Evolutionary conservation across 306 rosid genomes (phyloP).

Genomic region (Acacia acuminata): DNA sequence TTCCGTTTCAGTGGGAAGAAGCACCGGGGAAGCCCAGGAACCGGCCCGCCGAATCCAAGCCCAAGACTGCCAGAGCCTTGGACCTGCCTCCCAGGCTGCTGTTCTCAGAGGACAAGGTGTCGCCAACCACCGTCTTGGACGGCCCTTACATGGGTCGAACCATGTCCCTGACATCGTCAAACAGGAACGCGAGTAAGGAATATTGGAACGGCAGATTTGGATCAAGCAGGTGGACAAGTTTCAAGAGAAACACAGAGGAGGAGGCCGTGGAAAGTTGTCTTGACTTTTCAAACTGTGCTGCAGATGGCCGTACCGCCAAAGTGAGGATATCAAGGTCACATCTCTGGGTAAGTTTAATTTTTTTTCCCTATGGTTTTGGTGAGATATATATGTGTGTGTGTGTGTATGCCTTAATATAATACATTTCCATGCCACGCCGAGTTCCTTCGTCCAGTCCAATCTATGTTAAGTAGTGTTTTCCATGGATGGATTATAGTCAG

Average conservation of each 20-base stretch:
- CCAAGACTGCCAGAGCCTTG: conserved; percentile 48
- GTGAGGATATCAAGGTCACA: conserved; percentile 56
- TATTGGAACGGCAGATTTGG: conserved; percentile 34
- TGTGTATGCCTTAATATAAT: too few species aligned
- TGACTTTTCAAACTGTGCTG: conserved; percentile 41
- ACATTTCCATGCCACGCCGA: neutral
- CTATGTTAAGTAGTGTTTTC: neutral
- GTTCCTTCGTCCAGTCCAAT: neutral
- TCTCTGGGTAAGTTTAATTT: conserved; percentile 51
- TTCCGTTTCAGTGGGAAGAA: conserved; percentile 90
- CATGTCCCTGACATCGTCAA: conserved; percentile 46
- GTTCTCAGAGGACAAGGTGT: conserved; percentile 32
- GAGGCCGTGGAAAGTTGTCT: conserved; percentile 33
- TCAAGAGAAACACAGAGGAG: conserved; percentile 40
- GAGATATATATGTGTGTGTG: too few species aligned
- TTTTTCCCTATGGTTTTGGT: too few species aligned
- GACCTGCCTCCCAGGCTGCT: conserved; percentile 85
- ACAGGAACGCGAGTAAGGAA: conserved; percentile 2
- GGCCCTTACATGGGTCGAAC: conserved; percentile 65
- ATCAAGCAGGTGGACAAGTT: conserved; percentile 70
- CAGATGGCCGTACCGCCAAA: conserved; percentile 4
- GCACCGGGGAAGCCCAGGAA: conserved; percentile 82
- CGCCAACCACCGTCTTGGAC: conserved; percentile 74
- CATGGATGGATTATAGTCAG: neutral
- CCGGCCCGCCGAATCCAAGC: conserved; percentile 26